Evolutionary conservation across 805 yeast species (phyloP), one percentile per base, ranked within the genome.

Genomic region (Ogataea minuta): DNA sequence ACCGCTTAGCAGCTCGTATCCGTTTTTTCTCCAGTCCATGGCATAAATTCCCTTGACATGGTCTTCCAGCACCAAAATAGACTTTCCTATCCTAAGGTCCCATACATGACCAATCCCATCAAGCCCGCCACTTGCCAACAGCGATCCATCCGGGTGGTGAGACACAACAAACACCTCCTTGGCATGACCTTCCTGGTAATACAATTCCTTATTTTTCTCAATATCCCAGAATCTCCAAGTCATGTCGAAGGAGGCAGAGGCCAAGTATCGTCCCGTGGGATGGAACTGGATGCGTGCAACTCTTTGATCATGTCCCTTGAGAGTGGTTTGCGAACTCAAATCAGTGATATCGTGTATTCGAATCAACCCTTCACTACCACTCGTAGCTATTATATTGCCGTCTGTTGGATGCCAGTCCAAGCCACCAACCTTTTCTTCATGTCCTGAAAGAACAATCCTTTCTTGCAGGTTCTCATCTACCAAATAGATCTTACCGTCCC

Each of bases 221-320:
- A 79, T 48, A 59, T 91, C 96, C 95, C 95, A 90, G 3, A 87
- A 58, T 44, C 87, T 74, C 96, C 96, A 91, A 0, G 96, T 86
- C 48, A 70, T 71, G 60, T 91, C 97, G 53, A 73, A 81, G 0
- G 96, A 89, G 0, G 95, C 83, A 9, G 86, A 72, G 0, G 80
- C 84, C 1, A 84, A 46, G 48, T 58, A 76, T 2, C 60, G 48
- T 1, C 79, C 79, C 4, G 64, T 50, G 1, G 95, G 95, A 59
- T 89, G 95, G 45, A 78, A 75, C 24, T 73, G 72, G 0, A 81
- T 61, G 12, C 74, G 67, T 1, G 83, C 71, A 0, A 89, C 80
- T 41, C 96, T 70, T 9, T 56, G 64, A 15, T 63, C 67, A 62
- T 76, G 87, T 30, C 73, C 84, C 34, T 23, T 29, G 21, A 48